phyloP scores from a whole-genome alignment of 1,284 basidiomycete species.

The Tilletia caries region DNA sequence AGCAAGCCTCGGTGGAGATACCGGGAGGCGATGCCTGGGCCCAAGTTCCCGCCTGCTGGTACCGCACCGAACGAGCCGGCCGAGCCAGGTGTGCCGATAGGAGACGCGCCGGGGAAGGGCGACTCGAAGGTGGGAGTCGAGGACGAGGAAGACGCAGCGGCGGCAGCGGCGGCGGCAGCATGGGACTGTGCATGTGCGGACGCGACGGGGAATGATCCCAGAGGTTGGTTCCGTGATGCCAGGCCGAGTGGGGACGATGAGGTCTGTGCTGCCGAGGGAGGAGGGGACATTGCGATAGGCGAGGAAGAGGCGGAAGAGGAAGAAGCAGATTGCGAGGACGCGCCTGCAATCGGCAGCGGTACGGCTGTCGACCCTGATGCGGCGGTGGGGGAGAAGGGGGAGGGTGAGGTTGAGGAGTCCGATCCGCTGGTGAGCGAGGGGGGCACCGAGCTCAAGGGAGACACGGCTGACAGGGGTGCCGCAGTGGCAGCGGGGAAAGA shows the following conservation, averaged over 20 bases:
- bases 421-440: conserved; percentile 13
- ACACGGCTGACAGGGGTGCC: conserved; percentile 15
- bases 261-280: conserved; percentile 5
- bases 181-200: background rate
- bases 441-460: background rate
- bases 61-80: conserved; percentile 60
- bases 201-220: conserved; percentile 8
- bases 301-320: background rate
- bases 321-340: background rate
- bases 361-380: conserved; percentile 56
- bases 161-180: conserved; percentile 1
- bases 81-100: conserved; percentile 25
- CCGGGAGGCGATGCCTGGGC: background rate
- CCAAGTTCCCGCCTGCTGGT: conserved; percentile 35
- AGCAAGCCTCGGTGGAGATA: conserved; percentile 4
- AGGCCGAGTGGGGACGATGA: background rate
- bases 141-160: background rate
- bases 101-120: conserved; percentile 62
- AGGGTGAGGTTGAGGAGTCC: too few species aligned
- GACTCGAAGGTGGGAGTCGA: background rate
- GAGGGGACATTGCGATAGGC: conserved; percentile 2
- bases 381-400: background rate
- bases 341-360: conserved; percentile 65
- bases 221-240: background rate
- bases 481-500: conserved; percentile 14